Evolutionary conservation across 148 eudicot species (phyloP).

Genomic region (Persicaria maculosa): DNA sequence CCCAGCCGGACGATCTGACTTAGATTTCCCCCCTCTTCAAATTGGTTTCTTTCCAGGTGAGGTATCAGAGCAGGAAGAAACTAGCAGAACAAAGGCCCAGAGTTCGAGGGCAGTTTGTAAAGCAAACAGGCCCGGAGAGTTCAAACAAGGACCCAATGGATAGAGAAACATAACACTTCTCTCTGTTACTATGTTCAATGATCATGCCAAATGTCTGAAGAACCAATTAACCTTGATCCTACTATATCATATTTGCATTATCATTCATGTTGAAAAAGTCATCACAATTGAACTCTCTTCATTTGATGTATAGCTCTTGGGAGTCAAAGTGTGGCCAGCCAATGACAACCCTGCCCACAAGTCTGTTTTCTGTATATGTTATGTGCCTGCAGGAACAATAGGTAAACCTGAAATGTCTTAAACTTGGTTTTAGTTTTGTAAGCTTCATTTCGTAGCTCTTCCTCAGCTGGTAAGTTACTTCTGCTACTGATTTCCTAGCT

Average conservation of each 20-base stretch:
- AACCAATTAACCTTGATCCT: background rate
- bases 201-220: background rate
- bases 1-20: background rate
- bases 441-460: background rate
- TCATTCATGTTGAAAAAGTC: background rate
- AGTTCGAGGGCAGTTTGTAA: conserved; percentile 31
- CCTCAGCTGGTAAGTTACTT: background rate
- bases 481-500: background rate
- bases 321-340: too few relatives aligned
- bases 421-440: background rate
- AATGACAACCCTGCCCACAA: too few relatives aligned
- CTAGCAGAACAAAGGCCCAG: conserved; percentile 37
- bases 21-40: background rate
- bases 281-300: too few relatives aligned
- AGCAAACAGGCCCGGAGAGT: conserved; percentile 22
- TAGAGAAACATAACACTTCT: background rate
- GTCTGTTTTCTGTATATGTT: background rate
- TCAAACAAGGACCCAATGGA: conserved; percentile 15
- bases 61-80: conserved; percentile 34
- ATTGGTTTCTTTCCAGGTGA: conserved; percentile 17
- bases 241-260: background rate
- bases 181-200: background rate
- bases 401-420: background rate
- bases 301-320: too few relatives aligned
- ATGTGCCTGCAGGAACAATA: background rate